Evolutionary conservation across 371 early-diverging fungal genomes (phyloP).

Genomic region (Mucor plumbeus): DNA sequence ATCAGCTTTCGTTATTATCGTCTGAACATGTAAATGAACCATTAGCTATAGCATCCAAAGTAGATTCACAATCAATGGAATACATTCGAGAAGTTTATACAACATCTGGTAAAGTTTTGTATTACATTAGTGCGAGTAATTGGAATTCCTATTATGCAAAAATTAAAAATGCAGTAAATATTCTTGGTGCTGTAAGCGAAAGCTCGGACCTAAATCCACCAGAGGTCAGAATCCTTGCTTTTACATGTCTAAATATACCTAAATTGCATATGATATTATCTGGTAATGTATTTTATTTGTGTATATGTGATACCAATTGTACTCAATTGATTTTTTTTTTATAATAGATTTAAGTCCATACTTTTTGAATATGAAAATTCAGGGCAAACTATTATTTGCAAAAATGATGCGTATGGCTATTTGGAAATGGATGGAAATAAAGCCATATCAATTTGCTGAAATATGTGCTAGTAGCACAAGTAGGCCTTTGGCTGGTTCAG

Average conservation of each 20-base stretch:
- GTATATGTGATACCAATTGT: neutral
- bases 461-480: conserved; percentile 62
- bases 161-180: conserved; percentile 47
- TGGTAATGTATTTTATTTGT: conserved; percentile 21
- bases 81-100: conserved; percentile 59
- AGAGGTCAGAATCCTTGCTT: conserved; percentile 43
- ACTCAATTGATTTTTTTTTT: conserved; percentile 4
- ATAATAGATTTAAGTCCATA: conserved; percentile 63
- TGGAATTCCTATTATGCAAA: conserved; percentile 76
- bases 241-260: conserved; percentile 31
- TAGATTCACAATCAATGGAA: conserved; percentile 37
- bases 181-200: conserved; percentile 30
- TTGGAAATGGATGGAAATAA: conserved; percentile 88
- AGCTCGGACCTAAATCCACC: conserved; percentile 34
- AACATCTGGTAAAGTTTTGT: conserved; percentile 72
- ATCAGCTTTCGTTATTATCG: conserved; percentile 42
- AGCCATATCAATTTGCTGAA: conserved; percentile 73
- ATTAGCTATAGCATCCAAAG: conserved; percentile 29
- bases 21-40: conserved; percentile 36
- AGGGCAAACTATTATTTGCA: conserved; percentile 71
- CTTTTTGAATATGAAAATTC: conserved; percentile 68
- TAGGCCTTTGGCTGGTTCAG: conserved; percentile 75
- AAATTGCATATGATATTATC: conserved; percentile 37
- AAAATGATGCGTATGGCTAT: conserved; percentile 75
- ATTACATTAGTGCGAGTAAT: conserved; percentile 80